phyloP scores from a whole-genome alignment of 2,329 filamentous ascomycete species.

The Geoglossum cookeanum region DNA sequence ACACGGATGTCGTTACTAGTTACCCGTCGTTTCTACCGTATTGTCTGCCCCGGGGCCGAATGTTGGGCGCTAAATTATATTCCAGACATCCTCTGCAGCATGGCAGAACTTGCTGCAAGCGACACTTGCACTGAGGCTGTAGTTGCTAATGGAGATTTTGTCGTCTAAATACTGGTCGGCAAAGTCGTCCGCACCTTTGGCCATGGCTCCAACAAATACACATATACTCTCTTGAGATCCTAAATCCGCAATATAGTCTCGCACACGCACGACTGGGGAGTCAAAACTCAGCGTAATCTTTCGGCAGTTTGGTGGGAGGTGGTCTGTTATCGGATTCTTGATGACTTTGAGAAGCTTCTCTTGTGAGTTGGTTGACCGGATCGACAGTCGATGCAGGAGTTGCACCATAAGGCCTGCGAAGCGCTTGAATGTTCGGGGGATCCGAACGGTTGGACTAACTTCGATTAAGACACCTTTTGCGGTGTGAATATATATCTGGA shows the following conservation, averaged over 20 bases:
- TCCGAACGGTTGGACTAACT: constrained; percentile 93
- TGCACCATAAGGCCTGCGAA: constrained; percentile 98
- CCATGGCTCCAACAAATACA: constrained; percentile 97
- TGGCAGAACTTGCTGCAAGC: constrained; percentile 99
- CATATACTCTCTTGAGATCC: constrained; percentile 79
- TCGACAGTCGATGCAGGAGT: constrained; percentile 83
- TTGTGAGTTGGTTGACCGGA: constrained; percentile 88
- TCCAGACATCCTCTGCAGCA: constrained; percentile 90
- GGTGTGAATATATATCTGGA: constrained; percentile 97
- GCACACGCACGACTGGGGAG: constrained; percentile 64
- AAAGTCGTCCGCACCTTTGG: constrained; percentile 89
- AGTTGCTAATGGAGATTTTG: constrained; percentile 96
- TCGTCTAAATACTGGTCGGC: constrained; percentile 90
- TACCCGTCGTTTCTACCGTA: not conserved
- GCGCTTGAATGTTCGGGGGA: constrained; percentile 95
- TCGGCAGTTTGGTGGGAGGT: constrained; percentile 88
- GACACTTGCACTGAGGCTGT: constrained; percentile 89
- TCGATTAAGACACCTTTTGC: constrained; percentile 95
- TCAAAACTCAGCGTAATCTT: constrained; percentile 97
- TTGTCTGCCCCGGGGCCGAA: not conserved
- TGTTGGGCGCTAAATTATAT: constrained; percentile 45
- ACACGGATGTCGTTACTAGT: too few relatives aligned
- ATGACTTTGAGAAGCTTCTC: constrained; percentile 97
- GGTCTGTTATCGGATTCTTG: constrained; percentile 93
- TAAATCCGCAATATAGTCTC: constrained; percentile 71